phyloP scores from a whole-genome alignment of 495 filamentous ascomycete genomes.

The Penicillium antarcticum region DNA sequence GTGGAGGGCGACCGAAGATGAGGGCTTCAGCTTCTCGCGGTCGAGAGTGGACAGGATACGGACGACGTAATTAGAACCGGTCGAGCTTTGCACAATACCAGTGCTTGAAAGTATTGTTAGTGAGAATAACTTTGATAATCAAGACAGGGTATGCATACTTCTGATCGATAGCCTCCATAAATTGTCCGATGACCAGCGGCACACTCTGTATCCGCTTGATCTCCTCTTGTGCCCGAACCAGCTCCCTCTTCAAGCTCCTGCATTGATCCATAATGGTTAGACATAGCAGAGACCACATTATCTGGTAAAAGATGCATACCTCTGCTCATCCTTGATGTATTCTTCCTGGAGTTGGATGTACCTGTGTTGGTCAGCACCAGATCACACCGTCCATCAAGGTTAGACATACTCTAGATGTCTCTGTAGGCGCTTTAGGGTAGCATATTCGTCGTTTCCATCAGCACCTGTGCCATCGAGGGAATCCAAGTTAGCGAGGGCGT shows the following conservation, averaged over 20 bases:
- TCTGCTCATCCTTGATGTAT: constrained; percentile 99
- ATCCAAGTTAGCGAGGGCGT: constrained; percentile 84
- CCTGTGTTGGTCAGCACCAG: constrained; percentile 44
- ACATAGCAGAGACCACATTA: not conserved
- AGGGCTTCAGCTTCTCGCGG: constrained; percentile 95
- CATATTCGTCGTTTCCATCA: constrained; percentile 90
- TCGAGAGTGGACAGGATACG: constrained; percentile 97
- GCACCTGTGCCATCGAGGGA: constrained; percentile 74
- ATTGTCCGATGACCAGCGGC: constrained; percentile 95
- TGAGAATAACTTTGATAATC: not conserved
- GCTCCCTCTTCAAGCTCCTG: constrained; percentile 93
- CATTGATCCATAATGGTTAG: constrained; percentile 3
- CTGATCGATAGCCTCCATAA: constrained; percentile 99
- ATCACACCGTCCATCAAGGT: not conserved
- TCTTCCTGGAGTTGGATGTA: constrained; percentile 99
- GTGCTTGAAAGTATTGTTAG: constrained; percentile 58
- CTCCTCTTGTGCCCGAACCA: constrained; percentile 96
- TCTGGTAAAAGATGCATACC: constrained; percentile 43
- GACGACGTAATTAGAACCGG: constrained; percentile 98
- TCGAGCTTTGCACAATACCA: constrained; percentile 96
- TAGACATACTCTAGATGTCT: constrained; percentile 81
- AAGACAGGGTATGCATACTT: constrained; percentile 59
- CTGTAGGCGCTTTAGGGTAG: constrained; percentile 90
- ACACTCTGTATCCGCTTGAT: constrained; percentile 99
- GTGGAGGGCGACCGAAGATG: constrained; percentile 94